Conservation (phyloP, 2,329 filamentous ascomycete genomes). For the Neofusicoccum ribis region DNA sequence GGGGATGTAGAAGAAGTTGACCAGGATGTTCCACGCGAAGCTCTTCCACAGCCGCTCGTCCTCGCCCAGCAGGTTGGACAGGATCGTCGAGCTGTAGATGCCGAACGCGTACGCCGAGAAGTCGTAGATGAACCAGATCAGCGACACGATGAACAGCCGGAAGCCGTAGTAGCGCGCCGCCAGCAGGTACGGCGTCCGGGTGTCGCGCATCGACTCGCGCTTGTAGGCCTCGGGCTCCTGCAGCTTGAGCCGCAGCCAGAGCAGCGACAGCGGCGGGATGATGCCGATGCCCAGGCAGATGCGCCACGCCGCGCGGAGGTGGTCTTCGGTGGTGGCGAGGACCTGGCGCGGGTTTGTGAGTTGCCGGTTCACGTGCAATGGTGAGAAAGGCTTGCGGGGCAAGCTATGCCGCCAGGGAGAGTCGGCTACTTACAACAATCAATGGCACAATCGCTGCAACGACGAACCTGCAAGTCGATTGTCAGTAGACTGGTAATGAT, state of each 20-base stretch:
- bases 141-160: slow-evolving; percentile 53
- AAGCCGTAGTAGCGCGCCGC: slow-evolving; percentile 58
- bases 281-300: slow-evolving; percentile 64
- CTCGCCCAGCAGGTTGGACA: slow-evolving; percentile 63
- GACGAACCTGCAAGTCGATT: slow-evolving; percentile 56
- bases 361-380: background rate
- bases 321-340: slow-evolving; percentile 54
- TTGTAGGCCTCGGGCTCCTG: slow-evolving; percentile 56
- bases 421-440: slow-evolving; percentile 50
- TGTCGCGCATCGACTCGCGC: slow-evolving; percentile 49
- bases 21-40: slow-evolving; percentile 85
- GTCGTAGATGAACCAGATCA: slow-evolving; percentile 60
- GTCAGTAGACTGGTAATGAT: background rate
- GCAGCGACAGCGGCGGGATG: slow-evolving; percentile 53
- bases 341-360: slow-evolving; percentile 43
- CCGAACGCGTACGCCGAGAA: slow-evolving; percentile 84
- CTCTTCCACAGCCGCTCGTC: slow-evolving; percentile 67
- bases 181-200: slow-evolving; percentile 41
- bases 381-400: no score
- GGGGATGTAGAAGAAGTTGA: slow-evolving; percentile 87
- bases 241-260: slow-evolving; percentile 59
- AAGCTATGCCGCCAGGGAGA: background rate
- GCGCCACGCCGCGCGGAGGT: slow-evolving; percentile 78
- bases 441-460: slow-evolving; percentile 76
- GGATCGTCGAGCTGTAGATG: slow-evolving; percentile 78